phyloP scores from a whole-genome alignment of 345 rosid species.

The Pistacia atlantica region DNA sequence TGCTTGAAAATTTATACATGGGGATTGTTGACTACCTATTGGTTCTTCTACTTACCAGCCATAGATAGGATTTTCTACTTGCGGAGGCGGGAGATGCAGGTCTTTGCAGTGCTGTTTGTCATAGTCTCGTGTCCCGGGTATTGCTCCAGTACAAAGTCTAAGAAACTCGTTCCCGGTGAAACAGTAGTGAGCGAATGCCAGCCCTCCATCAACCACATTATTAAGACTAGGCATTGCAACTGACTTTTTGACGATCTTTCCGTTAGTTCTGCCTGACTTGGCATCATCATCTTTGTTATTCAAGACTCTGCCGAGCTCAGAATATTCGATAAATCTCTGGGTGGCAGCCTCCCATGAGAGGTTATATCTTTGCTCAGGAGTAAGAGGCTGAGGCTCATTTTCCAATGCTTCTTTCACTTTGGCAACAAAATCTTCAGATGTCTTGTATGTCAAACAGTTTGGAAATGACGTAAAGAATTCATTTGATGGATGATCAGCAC shows the following conservation, averaged over 20 bases:
- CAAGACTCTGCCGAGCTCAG: slow-evolving; percentile 73
- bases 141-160: slow-evolving; percentile 79
- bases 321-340: slow-evolving; percentile 79
- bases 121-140: slow-evolving; percentile 80
- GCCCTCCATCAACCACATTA: slow-evolving; percentile 75
- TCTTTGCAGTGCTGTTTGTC: slow-evolving; percentile 86
- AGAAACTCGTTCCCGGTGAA: slow-evolving; percentile 88
- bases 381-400: slow-evolving; percentile 85
- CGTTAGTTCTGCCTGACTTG: slow-evolving; percentile 23
- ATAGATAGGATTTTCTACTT: slow-evolving; percentile 77
- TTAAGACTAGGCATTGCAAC: slow-evolving; percentile 60
- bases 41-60: slow-evolving; percentile 51
- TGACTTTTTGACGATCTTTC: slow-evolving; percentile 44
- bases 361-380: slow-evolving; percentile 71
- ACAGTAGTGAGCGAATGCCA: slow-evolving; percentile 88
- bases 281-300: slow-evolving; percentile 22
- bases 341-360: slow-evolving; percentile 99
- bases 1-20: slow-evolving; percentile 9
- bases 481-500: slow-evolving; percentile 98
- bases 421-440: slow-evolving; percentile 80
- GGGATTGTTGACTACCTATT: neutral
- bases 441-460: slow-evolving; percentile 86
- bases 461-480: slow-evolving; percentile 97
- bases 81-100: slow-evolving; percentile 81
- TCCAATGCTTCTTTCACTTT: slow-evolving; percentile 85